These are phyloP conservation scores for Saccharomyces pastorianus DNA, from an alignment of 1,139 yeast species.

Conservation along the genomic window DNA sequence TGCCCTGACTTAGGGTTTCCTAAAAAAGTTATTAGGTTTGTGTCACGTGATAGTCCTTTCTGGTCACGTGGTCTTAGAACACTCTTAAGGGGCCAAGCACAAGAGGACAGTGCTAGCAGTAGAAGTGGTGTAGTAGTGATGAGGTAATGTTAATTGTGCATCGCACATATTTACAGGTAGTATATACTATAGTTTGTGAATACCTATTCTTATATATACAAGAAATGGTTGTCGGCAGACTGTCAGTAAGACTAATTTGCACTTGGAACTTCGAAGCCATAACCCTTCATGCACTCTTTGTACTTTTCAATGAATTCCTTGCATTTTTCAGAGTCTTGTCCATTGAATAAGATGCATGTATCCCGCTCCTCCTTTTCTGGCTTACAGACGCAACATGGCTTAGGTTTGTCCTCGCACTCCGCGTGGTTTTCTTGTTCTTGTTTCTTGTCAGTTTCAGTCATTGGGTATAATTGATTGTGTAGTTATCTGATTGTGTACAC, in stretches of 20 bases:
- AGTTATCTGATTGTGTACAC: neutral
- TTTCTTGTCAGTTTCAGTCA: neutral
- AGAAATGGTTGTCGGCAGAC: neutral
- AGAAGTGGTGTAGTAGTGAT: slow-evolving; percentile 10
- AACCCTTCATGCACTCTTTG: slow-evolving; percentile 86
- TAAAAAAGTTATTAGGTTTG: neutral
- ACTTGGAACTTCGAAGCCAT: slow-evolving; percentile 51
- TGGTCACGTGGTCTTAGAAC: neutral
- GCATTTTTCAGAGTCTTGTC: slow-evolving; percentile 81
- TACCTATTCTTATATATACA: neutral
- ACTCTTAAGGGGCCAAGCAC: neutral
- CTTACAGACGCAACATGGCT: slow-evolving; percentile 94
- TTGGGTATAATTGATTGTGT: neutral
- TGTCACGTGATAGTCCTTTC: neutral
- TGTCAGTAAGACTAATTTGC: neutral
- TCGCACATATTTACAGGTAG: neutral
- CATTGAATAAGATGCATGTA: slow-evolving; percentile 75
- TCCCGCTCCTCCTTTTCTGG: slow-evolving; percentile 79
- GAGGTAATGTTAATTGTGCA: neutral
- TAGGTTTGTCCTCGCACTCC: slow-evolving; percentile 45
- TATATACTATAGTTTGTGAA: neutral
- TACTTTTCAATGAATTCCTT: slow-evolving; percentile 59
- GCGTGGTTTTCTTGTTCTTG: slow-evolving; percentile 1
- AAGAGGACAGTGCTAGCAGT: slow-evolving; percentile 16
- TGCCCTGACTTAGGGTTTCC: neutral